Evolutionary conservation across 805 yeast genomes (phyloP).

Genomic region (Saccharomycopsis selenospora): DNA sequence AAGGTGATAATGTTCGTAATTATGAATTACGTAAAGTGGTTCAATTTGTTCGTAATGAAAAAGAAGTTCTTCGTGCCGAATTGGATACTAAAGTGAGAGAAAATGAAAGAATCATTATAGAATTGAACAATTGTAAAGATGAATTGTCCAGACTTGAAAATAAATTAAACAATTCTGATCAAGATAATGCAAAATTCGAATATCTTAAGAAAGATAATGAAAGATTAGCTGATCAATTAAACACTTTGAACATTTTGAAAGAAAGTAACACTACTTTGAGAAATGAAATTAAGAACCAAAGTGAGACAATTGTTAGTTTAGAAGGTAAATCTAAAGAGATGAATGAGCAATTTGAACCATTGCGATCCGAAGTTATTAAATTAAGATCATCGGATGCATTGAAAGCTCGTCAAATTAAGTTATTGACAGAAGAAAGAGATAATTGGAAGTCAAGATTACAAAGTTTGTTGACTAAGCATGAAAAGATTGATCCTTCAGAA

Average conservation of each 20-base stretch:
- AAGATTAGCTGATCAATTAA: conserved; percentile 43
- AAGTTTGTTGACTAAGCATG: conserved; percentile 38
- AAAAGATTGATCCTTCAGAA: conserved; percentile 42
- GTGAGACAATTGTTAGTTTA: conserved; percentile 31
- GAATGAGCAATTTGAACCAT: conserved; percentile 36
- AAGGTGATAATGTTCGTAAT: conserved; percentile 8
- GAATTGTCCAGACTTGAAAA: conserved; percentile 48
- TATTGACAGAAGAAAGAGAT: conserved; percentile 47
- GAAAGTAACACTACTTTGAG: conserved; percentile 65
- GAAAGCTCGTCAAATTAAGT: conserved; percentile 41
- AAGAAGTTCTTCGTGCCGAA: conserved; percentile 60
- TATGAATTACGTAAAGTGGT: conserved; percentile 47
- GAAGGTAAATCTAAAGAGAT: conserved; percentile 33
- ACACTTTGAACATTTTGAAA: conserved; percentile 47
- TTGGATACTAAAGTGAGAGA: conserved; percentile 48
- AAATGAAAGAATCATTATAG: conserved; percentile 43
- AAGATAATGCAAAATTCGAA: conserved; percentile 28
- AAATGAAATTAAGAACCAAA: conserved; percentile 36
- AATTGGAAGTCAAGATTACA: conserved; percentile 50
- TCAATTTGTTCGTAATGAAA: conserved; percentile 61
- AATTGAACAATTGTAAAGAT: conserved; percentile 36
- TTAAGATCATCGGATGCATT: conserved; percentile 37
- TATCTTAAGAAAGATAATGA: conserved; percentile 33
- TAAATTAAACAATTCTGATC: conserved; percentile 36
- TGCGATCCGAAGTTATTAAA: conserved; percentile 34